Conservation (phyloP, 768 basidiomycete genomes). For the Gloeopeniophorella convolvens region DNA sequence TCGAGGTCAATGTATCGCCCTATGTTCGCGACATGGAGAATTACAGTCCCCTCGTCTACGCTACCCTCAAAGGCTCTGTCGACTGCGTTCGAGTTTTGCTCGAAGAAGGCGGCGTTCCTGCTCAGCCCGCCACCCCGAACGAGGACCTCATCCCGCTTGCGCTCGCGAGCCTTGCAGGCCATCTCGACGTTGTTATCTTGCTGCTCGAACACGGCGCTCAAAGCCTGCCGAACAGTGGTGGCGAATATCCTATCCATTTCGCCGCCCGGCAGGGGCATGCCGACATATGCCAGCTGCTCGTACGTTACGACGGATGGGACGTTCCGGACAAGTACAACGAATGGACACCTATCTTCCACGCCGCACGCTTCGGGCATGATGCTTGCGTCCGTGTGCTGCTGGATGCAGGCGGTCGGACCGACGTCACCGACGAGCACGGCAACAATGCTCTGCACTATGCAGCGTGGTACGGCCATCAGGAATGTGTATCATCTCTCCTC, state of each 20-base stretch:
- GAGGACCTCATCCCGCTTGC: slow-evolving; percentile 82
- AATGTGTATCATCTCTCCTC: slow-evolving; percentile 52
- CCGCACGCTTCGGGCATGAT: slow-evolving; percentile 77
- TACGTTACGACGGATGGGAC: slow-evolving; percentile 74
- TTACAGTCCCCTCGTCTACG: slow-evolving; percentile 90
- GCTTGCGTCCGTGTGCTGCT: slow-evolving; percentile 74
- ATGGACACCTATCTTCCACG: slow-evolving; percentile 97
- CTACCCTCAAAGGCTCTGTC: slow-evolving; percentile 78
- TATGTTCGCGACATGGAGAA: slow-evolving; percentile 85
- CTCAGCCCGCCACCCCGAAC: slow-evolving; percentile 48
- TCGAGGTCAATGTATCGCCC: slow-evolving; percentile 61
- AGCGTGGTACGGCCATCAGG: slow-evolving; percentile 88
- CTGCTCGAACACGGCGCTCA: slow-evolving; percentile 73
- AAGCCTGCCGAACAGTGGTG: slow-evolving; percentile 82
- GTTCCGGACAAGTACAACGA: slow-evolving; percentile 94
- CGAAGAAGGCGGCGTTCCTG: slow-evolving; percentile 58
- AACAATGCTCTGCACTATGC: slow-evolving; percentile 89
- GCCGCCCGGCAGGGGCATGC: slow-evolving; percentile 90
- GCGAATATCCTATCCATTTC: slow-evolving; percentile 95
- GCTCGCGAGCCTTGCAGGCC: slow-evolving; percentile 85
- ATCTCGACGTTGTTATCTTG: slow-evolving; percentile 73
- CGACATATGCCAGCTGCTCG: slow-evolving; percentile 72
- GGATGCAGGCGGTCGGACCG: slow-evolving; percentile 70
- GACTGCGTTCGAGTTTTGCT: slow-evolving; percentile 81
- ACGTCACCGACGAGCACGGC: slow-evolving; percentile 74